These are phyloP conservation scores for Suhomyces bribrorum DNA, from an alignment of 1,139 yeast genomes.

Conservation along the genomic window DNA sequence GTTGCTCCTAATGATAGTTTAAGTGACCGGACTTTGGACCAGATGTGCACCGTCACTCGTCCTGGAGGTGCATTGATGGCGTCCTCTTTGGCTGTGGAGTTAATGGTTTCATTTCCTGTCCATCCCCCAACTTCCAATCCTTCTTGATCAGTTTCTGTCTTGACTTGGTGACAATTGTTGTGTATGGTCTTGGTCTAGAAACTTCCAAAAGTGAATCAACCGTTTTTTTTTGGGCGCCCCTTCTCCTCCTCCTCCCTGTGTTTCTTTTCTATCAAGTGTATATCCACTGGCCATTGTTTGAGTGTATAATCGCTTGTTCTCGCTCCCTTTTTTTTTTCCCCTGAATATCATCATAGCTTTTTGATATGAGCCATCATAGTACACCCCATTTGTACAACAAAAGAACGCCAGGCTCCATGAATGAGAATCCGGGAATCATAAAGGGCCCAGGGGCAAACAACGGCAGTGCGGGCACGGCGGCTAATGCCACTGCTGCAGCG, in stretches of 20 bases:
- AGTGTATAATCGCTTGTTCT: not conserved
- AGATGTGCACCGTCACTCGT: slow-evolving; percentile 97
- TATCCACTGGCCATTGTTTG: not conserved
- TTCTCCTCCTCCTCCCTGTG: slow-evolving; percentile 1
- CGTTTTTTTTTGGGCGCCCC: not conserved
- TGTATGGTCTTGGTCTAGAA: no score
- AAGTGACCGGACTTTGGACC: slow-evolving; percentile 85
- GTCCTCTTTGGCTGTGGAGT: slow-evolving; percentile 82
- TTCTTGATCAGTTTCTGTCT: no score
- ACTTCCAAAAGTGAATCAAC: no score
- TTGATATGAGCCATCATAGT: slow-evolving; percentile 30
- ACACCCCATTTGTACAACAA: slow-evolving; percentile 39
- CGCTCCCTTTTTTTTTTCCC: not conserved
- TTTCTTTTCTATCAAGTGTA: no score
- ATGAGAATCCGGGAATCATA: slow-evolving; percentile 8
- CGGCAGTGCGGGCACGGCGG: slow-evolving; percentile 4
- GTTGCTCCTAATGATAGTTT: slow-evolving; percentile 90
- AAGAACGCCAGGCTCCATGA: slow-evolving; percentile 28
- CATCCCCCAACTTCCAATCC: no score
- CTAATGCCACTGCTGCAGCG: slow-evolving; percentile 9
- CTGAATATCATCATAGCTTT: not conserved
- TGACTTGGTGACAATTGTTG: no score
- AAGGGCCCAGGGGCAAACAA: slow-evolving; percentile 6
- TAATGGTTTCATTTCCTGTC: slow-evolving; percentile 68
- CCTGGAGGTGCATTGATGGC: slow-evolving; percentile 95